Base-by-base conservation (phyloP, 176 grass and related monocot genomes). In the Chrysopogon serrulatus region DNA sequence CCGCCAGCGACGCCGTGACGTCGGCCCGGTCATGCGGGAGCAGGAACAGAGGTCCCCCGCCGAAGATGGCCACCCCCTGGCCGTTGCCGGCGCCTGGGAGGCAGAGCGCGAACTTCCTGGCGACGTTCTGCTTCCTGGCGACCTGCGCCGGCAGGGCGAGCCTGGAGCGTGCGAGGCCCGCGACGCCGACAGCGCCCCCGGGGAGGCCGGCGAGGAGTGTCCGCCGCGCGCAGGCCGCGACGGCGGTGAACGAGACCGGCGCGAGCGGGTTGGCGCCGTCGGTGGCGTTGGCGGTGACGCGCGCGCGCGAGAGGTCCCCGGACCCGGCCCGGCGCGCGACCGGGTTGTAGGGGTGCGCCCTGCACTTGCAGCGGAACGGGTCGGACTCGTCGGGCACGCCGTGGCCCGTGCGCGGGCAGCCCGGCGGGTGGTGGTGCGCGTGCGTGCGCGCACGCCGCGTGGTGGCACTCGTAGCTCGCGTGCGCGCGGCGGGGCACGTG, bases 211-310 rank as follows among this genome's bases (percentile, higher is more conserved):
- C 23, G 1, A 92, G 65, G n/a, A n/a, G 65, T 6, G 86, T 75
- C 0, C 21, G 28, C 11, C 90, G 86, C 23, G 90, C 86, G 82
- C 95, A 97, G 7, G 85, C 76, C 28, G 90, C 41, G 28, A 86
- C 78, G 40, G 85, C 74, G 64, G 47, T 0, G 49, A 87, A 85
- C 1, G 37, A 32, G 0, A 89, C 71, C 2, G 57, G 14, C 13
- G 16, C 9, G 5, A 85, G 87, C 2, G 95, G 95, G 74, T 91
- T 92, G 39, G 24, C 79, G n/a, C 95, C 95, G n/a, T 98, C 47
- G 59, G 92, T 97, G 77, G 84, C 60, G 59, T 91, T 88, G 33
- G 89, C 54, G 1, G 84, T 85, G 62, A 94, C 71, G 24, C 8
- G 1, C 4, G 26, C 57, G 1, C 78, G 37, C 0, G 92, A 86